Evolutionary conservation across 305 asterid genomes (phyloP), one percentile per base, ranked within the genome.

Genomic region (Fraxinus angustifolia): DNA sequence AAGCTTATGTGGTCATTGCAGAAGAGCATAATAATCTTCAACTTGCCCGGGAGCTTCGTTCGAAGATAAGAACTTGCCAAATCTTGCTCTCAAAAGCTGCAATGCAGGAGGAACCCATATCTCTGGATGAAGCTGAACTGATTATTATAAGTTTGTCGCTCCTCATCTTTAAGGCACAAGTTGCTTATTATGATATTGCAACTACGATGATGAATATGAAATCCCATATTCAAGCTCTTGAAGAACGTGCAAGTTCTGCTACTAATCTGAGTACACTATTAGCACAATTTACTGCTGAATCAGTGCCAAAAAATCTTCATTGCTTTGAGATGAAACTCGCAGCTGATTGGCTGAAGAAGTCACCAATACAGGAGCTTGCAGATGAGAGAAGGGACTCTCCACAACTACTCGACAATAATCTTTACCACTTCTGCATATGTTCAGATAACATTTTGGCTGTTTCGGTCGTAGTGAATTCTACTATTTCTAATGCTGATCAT

Each of bases 21-120:
- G 87, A 89, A 83, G 89, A 87, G 79, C 90, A 87, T 34, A 86
- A 85, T 33, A 87, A 89, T 79, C 92, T 89, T 73, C 89, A 81
- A 80, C 90, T 89, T 72, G 92, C 92, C n/a, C 83, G 90, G 88
- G 89, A 87, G 83, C 89, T 89, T 8, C 87, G 88, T 73, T 87
- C 90, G 6, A 84, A 85, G 71, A 87, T 89, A 71, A 79, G 92
- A 82, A 89, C 78, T 28, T 87, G 89, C 82, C 92, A 87, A 50
- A 76, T 84, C 36, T 76, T 89, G 80, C 89, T 87, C 68, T 89
- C 92, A 19, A 87, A 87, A 60, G 92, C 90, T 8, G 87, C 90
- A 75, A 87, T 82, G 88, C 84, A 83, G 26, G 84, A 86, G 11
- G 86, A 83, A 38, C 90, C 92, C 68, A 81, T 89, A 75, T 48